Percentiles rank a stretch among this genome's conserved stretches.
These are phyloP conservation scores for Candida ipomoeae DNA, from an alignment of 805 yeast species.

Conservation along the genomic window DNA sequence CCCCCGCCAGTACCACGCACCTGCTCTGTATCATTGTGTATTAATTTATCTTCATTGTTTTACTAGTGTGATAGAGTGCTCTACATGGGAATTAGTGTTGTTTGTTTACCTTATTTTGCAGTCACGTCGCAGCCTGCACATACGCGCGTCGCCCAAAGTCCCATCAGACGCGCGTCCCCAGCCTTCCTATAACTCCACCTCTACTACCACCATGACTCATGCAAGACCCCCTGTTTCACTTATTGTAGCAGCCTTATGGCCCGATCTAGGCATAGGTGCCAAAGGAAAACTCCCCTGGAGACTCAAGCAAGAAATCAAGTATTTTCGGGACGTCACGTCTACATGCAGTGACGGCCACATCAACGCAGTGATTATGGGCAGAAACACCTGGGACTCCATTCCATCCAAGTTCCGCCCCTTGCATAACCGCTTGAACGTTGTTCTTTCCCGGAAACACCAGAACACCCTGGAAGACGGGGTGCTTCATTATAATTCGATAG, in stretches of 20 bases:
- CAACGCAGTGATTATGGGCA: constrained; percentile 92
- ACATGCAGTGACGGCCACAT: constrained; percentile 28
- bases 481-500: constrained; percentile 27
- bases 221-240: constrained; percentile 33
- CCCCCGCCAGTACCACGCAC: not conserved
- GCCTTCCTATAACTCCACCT: not conserved
- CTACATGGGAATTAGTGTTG: no score
- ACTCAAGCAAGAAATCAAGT: constrained; percentile 77
- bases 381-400: constrained; percentile 93
- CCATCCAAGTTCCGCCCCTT: constrained; percentile 83
- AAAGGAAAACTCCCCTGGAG: constrained; percentile 87
- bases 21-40: constrained; percentile 1
- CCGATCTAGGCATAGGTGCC: constrained; percentile 79
- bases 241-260: constrained; percentile 82
- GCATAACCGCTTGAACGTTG: constrained; percentile 67
- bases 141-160: not conserved
- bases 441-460: constrained; percentile 53
- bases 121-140: constrained; percentile 4
- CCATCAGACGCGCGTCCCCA: not conserved
- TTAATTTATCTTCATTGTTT: constrained; percentile 1
- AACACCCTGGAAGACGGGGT: constrained; percentile 23
- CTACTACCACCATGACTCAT: constrained; percentile 2
- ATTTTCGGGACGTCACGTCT: constrained; percentile 72
- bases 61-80: not conserved
- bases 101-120: constrained; percentile 3